Percentiles rank a stretch among this genome's conserved stretches.
Conservation (phyloP, 345 rosid species). For the Camelina laxa region DNA sequence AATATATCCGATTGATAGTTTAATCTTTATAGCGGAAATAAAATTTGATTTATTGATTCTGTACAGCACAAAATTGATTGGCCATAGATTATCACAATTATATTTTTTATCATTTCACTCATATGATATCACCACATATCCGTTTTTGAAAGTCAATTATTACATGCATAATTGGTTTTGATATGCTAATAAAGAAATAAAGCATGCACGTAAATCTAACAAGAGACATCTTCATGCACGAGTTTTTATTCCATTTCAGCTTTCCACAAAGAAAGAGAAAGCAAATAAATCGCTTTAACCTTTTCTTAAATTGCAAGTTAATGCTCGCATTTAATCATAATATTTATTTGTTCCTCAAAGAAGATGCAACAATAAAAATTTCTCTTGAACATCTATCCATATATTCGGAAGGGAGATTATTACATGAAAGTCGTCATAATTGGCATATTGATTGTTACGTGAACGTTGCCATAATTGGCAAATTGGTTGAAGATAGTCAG, state of each 20-base stretch:
- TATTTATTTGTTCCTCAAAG: constrained; percentile 17
- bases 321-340: constrained; percentile 18
- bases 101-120: not conserved
- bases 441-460: not conserved
- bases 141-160: constrained; percentile 12
- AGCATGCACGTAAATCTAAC: constrained; percentile 42
- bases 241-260: constrained; percentile 47
- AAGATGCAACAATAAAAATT: constrained; percentile 7
- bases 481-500: not conserved
- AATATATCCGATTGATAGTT: not conserved
- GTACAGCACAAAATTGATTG: not conserved
- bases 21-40: no score
- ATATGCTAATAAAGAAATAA: constrained; percentile 35
- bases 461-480: constrained; percentile 15
- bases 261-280: constrained; percentile 42
- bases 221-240: constrained; percentile 47
- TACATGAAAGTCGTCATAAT: not conserved
- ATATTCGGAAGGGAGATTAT: not conserved
- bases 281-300: constrained; percentile 34
- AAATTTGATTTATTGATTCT: no score
- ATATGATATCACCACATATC: not conserved
- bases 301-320: constrained; percentile 42
- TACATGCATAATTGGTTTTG: constrained; percentile 29
- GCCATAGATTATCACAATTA: not conserved
- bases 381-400: constrained; percentile 5